Evolutionary conservation across 257 asterid species (phyloP).

Genomic region (Nicotiana obtusifolia): DNA sequence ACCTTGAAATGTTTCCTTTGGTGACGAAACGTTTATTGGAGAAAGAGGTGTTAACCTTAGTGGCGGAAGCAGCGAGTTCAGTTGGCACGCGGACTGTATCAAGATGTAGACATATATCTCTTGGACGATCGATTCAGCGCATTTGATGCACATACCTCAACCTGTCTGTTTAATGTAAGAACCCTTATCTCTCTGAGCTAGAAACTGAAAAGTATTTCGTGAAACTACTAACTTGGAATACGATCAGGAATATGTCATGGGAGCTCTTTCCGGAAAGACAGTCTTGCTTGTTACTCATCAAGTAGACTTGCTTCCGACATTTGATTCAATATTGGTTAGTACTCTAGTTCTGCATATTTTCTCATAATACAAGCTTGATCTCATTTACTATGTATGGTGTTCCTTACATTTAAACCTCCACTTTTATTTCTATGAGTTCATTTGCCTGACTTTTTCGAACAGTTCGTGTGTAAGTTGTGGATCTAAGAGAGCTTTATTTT

Average conservation of each 20-base stretch:
- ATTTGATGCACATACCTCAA: constrained; percentile 40
- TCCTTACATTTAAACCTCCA: neutral
- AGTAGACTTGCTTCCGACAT: constrained; percentile 40
- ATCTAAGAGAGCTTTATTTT: neutral
- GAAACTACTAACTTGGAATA: neutral
- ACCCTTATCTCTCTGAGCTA: neutral
- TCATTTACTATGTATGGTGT: neutral
- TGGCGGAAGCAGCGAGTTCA: constrained; percentile 45
- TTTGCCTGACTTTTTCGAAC: neutral
- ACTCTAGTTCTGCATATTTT: neutral
- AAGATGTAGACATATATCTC: constrained; percentile 31
- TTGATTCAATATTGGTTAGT: constrained; percentile 37
- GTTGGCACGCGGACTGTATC: constrained; percentile 38
- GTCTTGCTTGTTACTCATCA: constrained; percentile 43
- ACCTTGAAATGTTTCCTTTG: constrained; percentile 31
- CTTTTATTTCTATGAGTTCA: neutral
- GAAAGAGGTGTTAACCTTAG: constrained; percentile 44
- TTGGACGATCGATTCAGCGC: constrained; percentile 45
- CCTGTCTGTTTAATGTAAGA: constrained; percentile 26
- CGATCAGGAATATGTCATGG: constrained; percentile 33
- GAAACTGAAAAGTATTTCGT: neutral
- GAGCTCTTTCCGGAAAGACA: constrained; percentile 22
- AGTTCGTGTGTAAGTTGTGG: neutral
- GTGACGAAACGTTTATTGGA: constrained; percentile 31
- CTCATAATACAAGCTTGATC: neutral